Evolutionary conservation across 2,329 filamentous ascomycete species (phyloP).

Genomic region (Penicillium sp.): DNA sequence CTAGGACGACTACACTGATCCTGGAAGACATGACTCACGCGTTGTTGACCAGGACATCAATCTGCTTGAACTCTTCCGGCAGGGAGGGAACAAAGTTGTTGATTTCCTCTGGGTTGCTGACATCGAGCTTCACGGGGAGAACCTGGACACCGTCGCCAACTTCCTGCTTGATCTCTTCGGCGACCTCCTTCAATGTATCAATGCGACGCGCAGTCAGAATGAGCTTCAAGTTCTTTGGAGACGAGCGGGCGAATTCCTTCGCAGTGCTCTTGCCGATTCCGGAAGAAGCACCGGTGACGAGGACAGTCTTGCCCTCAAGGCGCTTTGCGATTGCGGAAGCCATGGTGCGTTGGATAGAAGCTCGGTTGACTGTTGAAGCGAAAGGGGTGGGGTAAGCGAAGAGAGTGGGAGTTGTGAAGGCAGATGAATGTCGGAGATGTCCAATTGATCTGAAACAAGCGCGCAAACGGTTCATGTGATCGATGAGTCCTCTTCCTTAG

Average conservation of each 20-base stretch:
- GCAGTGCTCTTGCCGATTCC: slow-evolving; percentile 78
- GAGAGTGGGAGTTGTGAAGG: slow-evolving; percentile 16
- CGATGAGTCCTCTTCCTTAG: background rate
- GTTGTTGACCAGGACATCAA: slow-evolving; percentile 93
- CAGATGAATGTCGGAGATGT: slow-evolving; percentile 22
- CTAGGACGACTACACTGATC: background rate
- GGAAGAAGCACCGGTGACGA: slow-evolving; percentile 89
- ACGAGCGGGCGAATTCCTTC: slow-evolving; percentile 88
- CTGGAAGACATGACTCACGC: slow-evolving; percentile 66
- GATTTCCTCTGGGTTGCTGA: slow-evolving; percentile 77
- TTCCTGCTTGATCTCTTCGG: slow-evolving; percentile 72
- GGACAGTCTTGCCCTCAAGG: slow-evolving; percentile 87
- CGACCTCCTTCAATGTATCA: slow-evolving; percentile 75
- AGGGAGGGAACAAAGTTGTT: slow-evolving; percentile 69
- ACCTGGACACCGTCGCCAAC: slow-evolving; percentile 80
- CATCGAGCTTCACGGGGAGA: slow-evolving; percentile 79
- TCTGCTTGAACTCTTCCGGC: slow-evolving; percentile 78
- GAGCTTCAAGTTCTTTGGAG: slow-evolving; percentile 75
- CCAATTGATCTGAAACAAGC: slow-evolving; percentile 24
- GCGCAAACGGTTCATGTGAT: slow-evolving; percentile 32
- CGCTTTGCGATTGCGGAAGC: slow-evolving; percentile 73
- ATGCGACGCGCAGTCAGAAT: slow-evolving; percentile 86
- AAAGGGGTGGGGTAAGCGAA: slow-evolving; percentile 22
- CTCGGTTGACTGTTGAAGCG: slow-evolving; percentile 18
- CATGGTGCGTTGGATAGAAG: slow-evolving; percentile 53